Base-by-base conservation (phyloP, 352 stramenopile species). In the Aphanomyces invadans region DNA sequence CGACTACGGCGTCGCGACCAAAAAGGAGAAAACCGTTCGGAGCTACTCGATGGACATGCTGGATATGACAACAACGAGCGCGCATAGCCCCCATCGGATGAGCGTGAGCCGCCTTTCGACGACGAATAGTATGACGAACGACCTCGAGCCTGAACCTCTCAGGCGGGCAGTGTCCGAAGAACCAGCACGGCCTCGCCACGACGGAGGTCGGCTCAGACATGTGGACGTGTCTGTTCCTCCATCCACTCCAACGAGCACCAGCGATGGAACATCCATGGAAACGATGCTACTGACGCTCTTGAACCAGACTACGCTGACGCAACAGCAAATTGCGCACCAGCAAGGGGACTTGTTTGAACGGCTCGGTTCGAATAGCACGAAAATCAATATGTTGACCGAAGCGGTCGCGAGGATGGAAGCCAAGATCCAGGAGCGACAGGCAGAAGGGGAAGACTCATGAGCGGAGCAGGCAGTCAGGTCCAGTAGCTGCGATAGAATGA, bases 251-350 rank as follows among this genome's bases (percentile, higher is more conserved):
- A 7, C 21, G 44, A 52, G 12, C 12, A 52, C 44, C 12, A 7
- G 12, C 44, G 44, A 25, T 3, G 49, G 49, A 21, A 57, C 15
- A n/a, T 51, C 42, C 23, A 89, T 90, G 79, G 83, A 93, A 52
- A 61, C 79, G 45, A 73, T 93, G 17, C 78, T 92, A 15, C 89
- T 93, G 81, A 79, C 75, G 4, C 59, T 93, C 56, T 68, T 93
- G 48, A 87, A 80, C n/a, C 81, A 90, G 69, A 90, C 86, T 69
- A 90, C 79, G 0, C 80, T 90, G 73, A 90, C 85, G 44, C 85
- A 92, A 72, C 74, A 94, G 73, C 85, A 90, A 65, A 70, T 92
- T 25, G 83, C 83, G 11, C 80, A 70, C 61, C 85, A 92, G 69
- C 83, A 92, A 71, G 79, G 89, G 48, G 82, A 76, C 38, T 73